These are phyloP conservation scores for Nymphaea thermarum DNA, from an alignment of 164 flowering plant genomes.

Conservation along the genomic window DNA sequence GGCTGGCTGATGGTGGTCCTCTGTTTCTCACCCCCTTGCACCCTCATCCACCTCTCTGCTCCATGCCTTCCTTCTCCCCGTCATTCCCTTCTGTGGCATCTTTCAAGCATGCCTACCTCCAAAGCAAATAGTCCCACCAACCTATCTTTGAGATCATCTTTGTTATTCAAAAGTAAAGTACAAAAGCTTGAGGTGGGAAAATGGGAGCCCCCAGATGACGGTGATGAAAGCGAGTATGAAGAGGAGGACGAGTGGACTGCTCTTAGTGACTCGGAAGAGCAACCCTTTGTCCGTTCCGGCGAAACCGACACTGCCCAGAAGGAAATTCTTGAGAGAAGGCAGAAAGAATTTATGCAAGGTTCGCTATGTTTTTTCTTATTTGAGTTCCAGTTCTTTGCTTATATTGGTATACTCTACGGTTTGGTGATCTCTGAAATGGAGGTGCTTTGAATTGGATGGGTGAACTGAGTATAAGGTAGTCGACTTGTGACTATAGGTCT, in stretches of 20 bases:
- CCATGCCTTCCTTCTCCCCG: neutral
- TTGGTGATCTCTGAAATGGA: neutral
- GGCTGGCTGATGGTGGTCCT: neutral
- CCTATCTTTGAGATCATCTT: neutral
- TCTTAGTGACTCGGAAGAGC: constrained; percentile 1
- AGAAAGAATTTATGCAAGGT: neutral
- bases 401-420: neutral
- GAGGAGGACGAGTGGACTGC: neutral
- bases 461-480: neutral
- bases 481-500: neutral
- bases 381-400: neutral
- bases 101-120: neutral
- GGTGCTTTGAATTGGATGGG: neutral
- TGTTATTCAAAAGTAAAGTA: neutral
- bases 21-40: neutral
- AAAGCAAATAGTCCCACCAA: neutral
- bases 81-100: neutral
- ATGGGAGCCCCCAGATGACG: neutral
- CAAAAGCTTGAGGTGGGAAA: neutral
- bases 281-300: neutral
- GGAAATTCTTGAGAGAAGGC: neutral
- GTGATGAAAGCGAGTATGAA: neutral
- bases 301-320: neutral
- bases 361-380: neutral
- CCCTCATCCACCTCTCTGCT: neutral